Percentiles rank a stretch among this genome's conserved stretches.
These are phyloP conservation scores for Pichia cactophila DNA, from an alignment of 1,139 yeast genomes.

Conservation along the genomic window DNA sequence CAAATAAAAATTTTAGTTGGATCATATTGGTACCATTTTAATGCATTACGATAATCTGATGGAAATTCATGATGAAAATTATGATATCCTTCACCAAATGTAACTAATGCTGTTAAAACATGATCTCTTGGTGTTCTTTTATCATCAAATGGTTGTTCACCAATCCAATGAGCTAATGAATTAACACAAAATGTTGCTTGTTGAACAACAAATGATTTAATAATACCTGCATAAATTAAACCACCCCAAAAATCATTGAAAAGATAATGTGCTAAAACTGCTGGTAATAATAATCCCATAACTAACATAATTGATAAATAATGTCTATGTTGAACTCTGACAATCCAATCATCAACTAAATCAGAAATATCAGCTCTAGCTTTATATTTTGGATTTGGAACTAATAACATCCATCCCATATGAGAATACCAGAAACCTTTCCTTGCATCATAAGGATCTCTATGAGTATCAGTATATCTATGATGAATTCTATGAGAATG, in stretches of 20 bases:
- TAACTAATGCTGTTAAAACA: slow-evolving; percentile 84
- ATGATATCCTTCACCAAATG: slow-evolving; percentile 98
- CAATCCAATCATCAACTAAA: slow-evolving; percentile 83
- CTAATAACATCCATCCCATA: slow-evolving; percentile 94
- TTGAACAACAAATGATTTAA: slow-evolving; percentile 79
- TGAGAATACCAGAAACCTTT: slow-evolving; percentile 93
- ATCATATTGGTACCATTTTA: slow-evolving; percentile 97
- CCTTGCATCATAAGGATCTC: slow-evolving; percentile 98
- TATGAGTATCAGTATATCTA: slow-evolving; percentile 90
- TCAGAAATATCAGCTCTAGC: slow-evolving; percentile 97
- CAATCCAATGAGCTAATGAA: slow-evolving; percentile 97
- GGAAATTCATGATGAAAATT: slow-evolving; percentile 99
- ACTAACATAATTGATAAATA: slow-evolving; percentile 61
- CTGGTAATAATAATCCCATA: slow-evolving; percentile 69
- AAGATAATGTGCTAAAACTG: slow-evolving; percentile 62
- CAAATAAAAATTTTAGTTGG: slow-evolving; percentile 86
- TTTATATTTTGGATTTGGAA: slow-evolving; percentile 89
- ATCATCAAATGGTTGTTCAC: slow-evolving; percentile 96
- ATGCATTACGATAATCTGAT: slow-evolving; percentile 94
- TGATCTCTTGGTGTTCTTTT: slow-evolving; percentile 97
- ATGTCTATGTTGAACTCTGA: slow-evolving; percentile 89
- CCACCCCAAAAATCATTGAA: slow-evolving; percentile 96
- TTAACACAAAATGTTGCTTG: slow-evolving; percentile 98
- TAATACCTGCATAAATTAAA: slow-evolving; percentile 79
- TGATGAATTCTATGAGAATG: slow-evolving; percentile 97